Evolutionary conservation across 164 flowering plant species (phyloP), one percentile per base, ranked within the genome.

Genomic region (Piper longum): DNA sequence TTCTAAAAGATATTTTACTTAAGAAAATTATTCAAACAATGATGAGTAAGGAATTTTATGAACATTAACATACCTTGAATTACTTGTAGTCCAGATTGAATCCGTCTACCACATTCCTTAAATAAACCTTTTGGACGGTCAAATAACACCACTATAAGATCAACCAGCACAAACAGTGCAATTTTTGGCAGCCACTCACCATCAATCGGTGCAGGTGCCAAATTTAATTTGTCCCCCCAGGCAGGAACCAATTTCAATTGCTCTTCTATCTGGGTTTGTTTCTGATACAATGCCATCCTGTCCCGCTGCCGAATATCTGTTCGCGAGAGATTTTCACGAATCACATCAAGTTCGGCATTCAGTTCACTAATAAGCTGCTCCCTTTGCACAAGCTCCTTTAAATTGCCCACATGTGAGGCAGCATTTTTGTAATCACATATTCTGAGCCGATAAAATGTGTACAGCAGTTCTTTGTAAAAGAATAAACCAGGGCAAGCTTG

Each of bases 111-210:
- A 68, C 93, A 87, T 45, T 92, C 98, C 78, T 87, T 89, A 70
- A 92, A 86, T 67, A 77, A 75, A 66, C 98, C 98, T 70, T 86
- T 89, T 36, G 98, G 98, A 54, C 98, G 91, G 58, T 89, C 88
- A 73, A 77, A 75, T 69, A 85, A 75, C 56, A 84, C 86, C 52
- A 79, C 82, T 81, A 85, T 82, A 66, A 92, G 91, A 76, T 92
- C 95, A 62, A 92, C 84, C 68, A 92, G 70, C 52, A 86, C 95
- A 80, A 81, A 81, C 40, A 89, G 80, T 56, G 95, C 96, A 78
- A 77, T 77, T 66, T 78, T 92, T 41, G 98, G 98, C 19, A 92
- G 76, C 98, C 98, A 92, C 70, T 92, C 88, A 44, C 98, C 96
- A 74, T 89, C 85, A 59, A 92, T 75, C 41, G 98, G 98, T 61